phyloP scores from a whole-genome alignment of 139 green algal genomes.

The Tetradesmus lagerheimii region DNA sequence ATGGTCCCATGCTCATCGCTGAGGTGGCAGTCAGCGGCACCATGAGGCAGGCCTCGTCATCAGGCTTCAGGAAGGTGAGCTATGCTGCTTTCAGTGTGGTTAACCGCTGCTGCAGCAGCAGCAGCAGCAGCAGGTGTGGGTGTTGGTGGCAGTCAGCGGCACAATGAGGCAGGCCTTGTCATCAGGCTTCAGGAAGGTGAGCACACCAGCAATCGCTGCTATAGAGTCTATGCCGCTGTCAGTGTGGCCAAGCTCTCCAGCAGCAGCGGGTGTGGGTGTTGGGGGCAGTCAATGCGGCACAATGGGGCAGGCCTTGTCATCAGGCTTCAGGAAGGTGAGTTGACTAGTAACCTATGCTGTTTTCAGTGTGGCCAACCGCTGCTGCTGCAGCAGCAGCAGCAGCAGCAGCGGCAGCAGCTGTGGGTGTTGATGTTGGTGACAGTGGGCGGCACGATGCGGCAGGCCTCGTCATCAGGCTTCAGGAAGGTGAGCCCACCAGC shows the following conservation, averaged over 20 bases:
- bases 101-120: no score
- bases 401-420: background rate
- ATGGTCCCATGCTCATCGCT: conserved; percentile 44
- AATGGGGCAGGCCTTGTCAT: conserved; percentile 25
- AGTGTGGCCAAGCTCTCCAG: no score
- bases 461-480: conserved; percentile 34
- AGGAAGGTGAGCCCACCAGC: conserved; percentile 25
- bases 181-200: conserved; percentile 39
- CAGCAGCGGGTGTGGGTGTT: no score
- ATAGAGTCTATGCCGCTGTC: no score
- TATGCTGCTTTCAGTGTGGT: no score
- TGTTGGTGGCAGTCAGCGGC: conserved; percentile 28
- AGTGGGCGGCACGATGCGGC: conserved; percentile 13
- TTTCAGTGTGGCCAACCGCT: no score
- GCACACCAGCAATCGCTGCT: no score
- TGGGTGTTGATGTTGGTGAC: background rate
- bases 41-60: conserved; percentile 30
- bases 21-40: conserved; percentile 34
- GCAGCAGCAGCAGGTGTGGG: no score
- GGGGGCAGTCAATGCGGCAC: conserved; percentile 23
- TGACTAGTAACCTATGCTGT: no score
- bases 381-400: background rate
- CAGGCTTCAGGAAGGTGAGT: conserved; percentile 41
- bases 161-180: conserved; percentile 28
- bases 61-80: conserved; percentile 41